phyloP scores from a whole-genome alignment of 495 filamentous ascomycete genomes.

The Penicillium parvum region DNA sequence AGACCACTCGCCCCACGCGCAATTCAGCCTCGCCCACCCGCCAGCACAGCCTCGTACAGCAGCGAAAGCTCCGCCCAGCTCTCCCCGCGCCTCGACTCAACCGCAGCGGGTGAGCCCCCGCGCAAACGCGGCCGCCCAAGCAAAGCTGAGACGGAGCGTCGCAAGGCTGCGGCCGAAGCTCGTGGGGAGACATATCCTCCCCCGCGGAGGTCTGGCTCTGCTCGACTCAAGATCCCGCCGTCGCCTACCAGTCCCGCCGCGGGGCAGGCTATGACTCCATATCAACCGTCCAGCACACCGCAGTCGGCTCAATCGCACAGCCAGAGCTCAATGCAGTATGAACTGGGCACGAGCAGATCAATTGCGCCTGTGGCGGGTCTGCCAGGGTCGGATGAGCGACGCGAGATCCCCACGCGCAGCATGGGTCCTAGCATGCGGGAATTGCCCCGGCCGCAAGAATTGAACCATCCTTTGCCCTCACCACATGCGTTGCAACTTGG shows the following conservation, averaged over 20 bases:
- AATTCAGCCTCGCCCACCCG: conserved; percentile 39
- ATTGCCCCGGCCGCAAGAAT: conserved; percentile 30
- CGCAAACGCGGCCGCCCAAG: conserved; percentile 59
- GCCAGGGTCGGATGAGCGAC: conserved; percentile 13
- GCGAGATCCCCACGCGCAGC: conserved; percentile 19
- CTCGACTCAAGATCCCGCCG: conserved; percentile 29
- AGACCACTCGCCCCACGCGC: conserved; percentile 35
- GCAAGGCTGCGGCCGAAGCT: conserved; percentile 47
- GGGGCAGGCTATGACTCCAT: neutral
- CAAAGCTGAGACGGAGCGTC: conserved; percentile 52
- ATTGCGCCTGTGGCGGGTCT: conserved; percentile 4
- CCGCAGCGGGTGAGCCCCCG: conserved; percentile 34
- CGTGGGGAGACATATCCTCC: conserved; percentile 49
- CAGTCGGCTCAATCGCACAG: conserved; percentile 8
- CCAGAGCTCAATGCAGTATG: conserved; percentile 1
- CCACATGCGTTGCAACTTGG: conserved; percentile 32
- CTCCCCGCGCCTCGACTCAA: conserved; percentile 30
- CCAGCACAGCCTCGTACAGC: conserved; percentile 34
- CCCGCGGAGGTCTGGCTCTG: conserved; percentile 26
- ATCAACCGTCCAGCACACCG: neutral
- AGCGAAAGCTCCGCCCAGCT: conserved; percentile 39
- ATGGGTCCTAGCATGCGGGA: conserved; percentile 29
- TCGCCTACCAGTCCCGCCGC: conserved; percentile 36
- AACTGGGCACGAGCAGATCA: conserved; percentile 4
- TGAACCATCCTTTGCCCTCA: conserved; percentile 31